phyloP scores from a whole-genome alignment of 495 filamentous ascomycete species.

The Hyaloscypha variabilis region DNA sequence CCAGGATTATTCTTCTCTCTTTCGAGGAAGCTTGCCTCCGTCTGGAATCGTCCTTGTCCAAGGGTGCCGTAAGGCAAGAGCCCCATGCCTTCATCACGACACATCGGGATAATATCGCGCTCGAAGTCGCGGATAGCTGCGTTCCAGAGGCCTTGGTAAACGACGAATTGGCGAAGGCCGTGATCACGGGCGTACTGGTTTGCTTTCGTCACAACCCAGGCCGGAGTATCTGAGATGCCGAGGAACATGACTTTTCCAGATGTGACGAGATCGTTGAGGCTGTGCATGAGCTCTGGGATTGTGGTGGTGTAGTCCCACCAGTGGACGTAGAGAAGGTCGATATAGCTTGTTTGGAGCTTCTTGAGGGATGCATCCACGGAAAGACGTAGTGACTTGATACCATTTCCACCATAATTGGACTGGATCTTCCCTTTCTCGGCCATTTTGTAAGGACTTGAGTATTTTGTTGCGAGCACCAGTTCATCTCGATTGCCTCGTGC shows the following conservation, averaged over 20 bases:
- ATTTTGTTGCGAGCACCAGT: constrained; percentile 75
- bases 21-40: constrained; percentile 38
- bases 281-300: constrained; percentile 70
- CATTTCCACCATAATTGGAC: constrained; percentile 58
- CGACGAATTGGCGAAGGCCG: constrained; percentile 61
- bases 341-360: constrained; percentile 64
- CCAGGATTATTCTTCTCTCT: constrained; percentile 20
- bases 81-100: constrained; percentile 66
- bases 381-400: constrained; percentile 19
- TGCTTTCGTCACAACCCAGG: constrained; percentile 69
- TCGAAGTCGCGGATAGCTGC: constrained; percentile 64
- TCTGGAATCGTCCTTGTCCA: constrained; percentile 62
- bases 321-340: constrained; percentile 65
- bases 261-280: constrained; percentile 59
- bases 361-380: constrained; percentile 43
- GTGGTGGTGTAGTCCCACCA: constrained; percentile 54
- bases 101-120: constrained; percentile 71
- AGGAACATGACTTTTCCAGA: constrained; percentile 70
- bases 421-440: constrained; percentile 40
- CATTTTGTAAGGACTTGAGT: constrained; percentile 47
- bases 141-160: constrained; percentile 68
- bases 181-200: constrained; percentile 68
- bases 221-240: constrained; percentile 66
- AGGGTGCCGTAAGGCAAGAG: constrained; percentile 64
- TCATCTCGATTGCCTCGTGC: constrained; percentile 49